Base-by-base conservation (phyloP, 2,329 filamentous ascomycete species). In the Acephala macrosclerotiorum region DNA sequence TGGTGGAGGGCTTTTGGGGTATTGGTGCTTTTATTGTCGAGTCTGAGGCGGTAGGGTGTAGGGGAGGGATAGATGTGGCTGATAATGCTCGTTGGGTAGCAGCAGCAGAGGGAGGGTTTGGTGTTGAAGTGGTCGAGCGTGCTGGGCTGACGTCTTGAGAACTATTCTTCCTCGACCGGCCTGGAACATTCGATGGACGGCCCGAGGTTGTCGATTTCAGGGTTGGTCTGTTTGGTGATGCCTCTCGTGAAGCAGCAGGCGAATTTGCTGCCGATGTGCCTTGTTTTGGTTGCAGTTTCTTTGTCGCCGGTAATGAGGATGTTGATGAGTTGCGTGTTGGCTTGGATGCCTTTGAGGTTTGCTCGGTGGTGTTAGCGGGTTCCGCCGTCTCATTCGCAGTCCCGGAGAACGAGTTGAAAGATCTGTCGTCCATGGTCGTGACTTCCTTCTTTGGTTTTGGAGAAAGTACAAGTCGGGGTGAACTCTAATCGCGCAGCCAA, bases 81-180 rank as follows among this genome's bases (percentile, higher is more conserved):
- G 91, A 91, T 58, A 95, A 81, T 66, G 88, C 86, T 76, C 89
- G 87, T 64, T 89, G 82, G 6, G 64, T 66, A 22, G 89, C 82
- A 26, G 88, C 84, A 29, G 89, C 84, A 59, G 88, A 88, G 40
- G 89, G 85, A 60, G 88, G 85, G 63, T 85, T 81, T 64, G 81
- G 85, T 64, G 81, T 75, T 7, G 76, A 75, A 47, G 79, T 82
- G 63, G 78, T 77, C 57, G 79, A 77, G 61, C 90, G 85, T 63
- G 84, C 82, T 22, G 90, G 89, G 72, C 88, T 92, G 66, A 84
- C 80, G 63, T 92, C 89, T 68, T 88, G 84, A 61, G 80, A 75
- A 76, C 88, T 92, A 76, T 86, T 88, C 77, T 89, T 90, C 73
- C 89, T 87, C 65, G 89, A 88, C 72, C 85, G 82, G 59, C 82